These are phyloP conservation scores for Metschnikowia orientalis DNA, from an alignment of 805 yeast species.

Conservation along the genomic window DNA sequence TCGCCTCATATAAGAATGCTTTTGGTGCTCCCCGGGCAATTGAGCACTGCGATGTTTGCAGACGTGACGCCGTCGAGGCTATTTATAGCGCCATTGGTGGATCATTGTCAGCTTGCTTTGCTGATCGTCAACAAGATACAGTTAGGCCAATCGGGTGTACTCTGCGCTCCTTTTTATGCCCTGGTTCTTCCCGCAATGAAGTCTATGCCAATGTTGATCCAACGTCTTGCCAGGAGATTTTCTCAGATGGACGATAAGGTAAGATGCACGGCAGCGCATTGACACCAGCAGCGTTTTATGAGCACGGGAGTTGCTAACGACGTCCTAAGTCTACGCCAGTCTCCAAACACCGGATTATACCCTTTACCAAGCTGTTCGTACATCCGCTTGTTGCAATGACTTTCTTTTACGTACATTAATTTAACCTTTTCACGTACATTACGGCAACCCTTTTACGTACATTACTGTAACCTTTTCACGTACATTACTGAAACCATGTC, in stretches of 20 bases:
- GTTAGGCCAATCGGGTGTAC: slow-evolving; percentile 38
- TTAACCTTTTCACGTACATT: too few relatives aligned
- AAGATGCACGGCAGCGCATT: too few relatives aligned
- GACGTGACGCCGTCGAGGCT: slow-evolving; percentile 39
- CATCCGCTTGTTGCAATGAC: too few relatives aligned
- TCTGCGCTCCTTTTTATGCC: slow-evolving; percentile 46
- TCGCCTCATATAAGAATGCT: slow-evolving; percentile 28
- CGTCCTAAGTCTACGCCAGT: too few relatives aligned
- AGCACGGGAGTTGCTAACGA: too few relatives aligned
- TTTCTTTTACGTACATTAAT: too few relatives aligned
- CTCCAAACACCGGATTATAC: too few relatives aligned
- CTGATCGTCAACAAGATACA: slow-evolving; percentile 29
- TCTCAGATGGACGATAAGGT: slow-evolving; percentile 38
- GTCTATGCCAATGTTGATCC: slow-evolving; percentile 38
- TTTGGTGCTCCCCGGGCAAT: slow-evolving; percentile 49
- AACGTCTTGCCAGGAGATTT: slow-evolving; percentile 30
- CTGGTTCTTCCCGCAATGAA: slow-evolving; percentile 41
- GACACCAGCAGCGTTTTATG: too few relatives aligned
- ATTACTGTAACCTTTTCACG: slow-evolving; percentile 1
- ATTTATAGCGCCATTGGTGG: slow-evolving; percentile 48
- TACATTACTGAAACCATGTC: background rate
- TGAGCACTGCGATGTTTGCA: slow-evolving; percentile 44
- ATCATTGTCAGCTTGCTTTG: slow-evolving; percentile 33
- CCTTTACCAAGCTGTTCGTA: too few relatives aligned
- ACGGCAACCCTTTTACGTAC: too few relatives aligned